Evolutionary conservation across 208 protist genomes (phyloP), one percentile per base, ranked within the genome.

Genomic region (Histomonas meleagridis): DNA sequence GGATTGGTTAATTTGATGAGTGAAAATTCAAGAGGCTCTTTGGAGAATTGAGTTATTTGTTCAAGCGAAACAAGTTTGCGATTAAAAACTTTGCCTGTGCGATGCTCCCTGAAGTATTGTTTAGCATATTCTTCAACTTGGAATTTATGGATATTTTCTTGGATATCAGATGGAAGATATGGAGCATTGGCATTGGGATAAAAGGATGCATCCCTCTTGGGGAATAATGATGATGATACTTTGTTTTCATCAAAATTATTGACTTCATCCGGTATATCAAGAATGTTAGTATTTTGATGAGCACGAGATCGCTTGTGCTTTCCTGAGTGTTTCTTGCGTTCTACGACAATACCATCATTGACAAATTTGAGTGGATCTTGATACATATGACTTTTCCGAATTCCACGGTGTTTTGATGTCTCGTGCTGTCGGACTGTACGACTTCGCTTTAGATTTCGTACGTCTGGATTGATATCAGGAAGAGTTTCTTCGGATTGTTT

Each of bases 101-200:
- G 2, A n/a, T 81, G 70, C 43, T 18, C 14, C 32, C 70, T 48
- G 43, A 81, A 81, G n/a, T n/a, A 81, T 81, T 81, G 26, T n/a
- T 51, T 48, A 12, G 70, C 70, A 51, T 32, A 81, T 10, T 81
- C 70, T 51, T 48, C 7, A 81, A 81, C 51, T 51, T 81, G 70
- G 43, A 81, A 81, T 81, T 81, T 32, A 48, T 81, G 35, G n/a
- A 81, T 81, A 23, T 81, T 26, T 32, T 65, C 23, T 65, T 65
- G 7, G 7, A 65, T 7, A 65, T 65, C 60, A n/a, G 3, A 3
- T 32, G 60, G 60, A 5, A 65, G n/a, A 65, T 65, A 65, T n/a
- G 60, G 21, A n/a, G 60, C 18, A n/a, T n/a, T 26, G n/a, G 21
- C 60, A 26, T 65, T 65, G 7, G 60, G 60, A 12, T n/a, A n/a